Evolutionary conservation across 169 alveolate genomes (phyloP).

Genomic region (Plasmodium blacklocki): DNA sequence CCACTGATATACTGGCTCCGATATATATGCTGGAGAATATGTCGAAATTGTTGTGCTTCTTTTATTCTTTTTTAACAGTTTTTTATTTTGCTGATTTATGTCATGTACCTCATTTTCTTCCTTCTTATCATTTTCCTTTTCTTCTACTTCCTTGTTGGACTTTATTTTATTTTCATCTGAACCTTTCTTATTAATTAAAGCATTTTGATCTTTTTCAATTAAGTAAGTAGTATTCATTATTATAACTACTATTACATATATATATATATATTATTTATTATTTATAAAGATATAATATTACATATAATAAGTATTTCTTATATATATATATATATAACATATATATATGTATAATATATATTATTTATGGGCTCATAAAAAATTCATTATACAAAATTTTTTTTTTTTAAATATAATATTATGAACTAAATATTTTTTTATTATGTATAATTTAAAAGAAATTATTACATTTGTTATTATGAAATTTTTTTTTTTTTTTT

Average conservation of each 20-base stretch:
- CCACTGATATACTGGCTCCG: conserved; percentile 75
- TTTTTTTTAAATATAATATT: too few species aligned
- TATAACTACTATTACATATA: background rate
- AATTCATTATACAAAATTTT: too few species aligned
- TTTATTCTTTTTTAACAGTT: background rate
- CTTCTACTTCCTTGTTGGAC: background rate
- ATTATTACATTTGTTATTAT: too few species aligned
- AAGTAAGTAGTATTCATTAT: background rate
- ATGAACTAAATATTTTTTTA: too few species aligned
- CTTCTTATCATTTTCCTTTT: background rate
- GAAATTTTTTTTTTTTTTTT: too few species aligned
- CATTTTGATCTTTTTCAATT: conserved; percentile 4
- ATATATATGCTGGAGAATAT: conserved; percentile 66
- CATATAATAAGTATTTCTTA: background rate
- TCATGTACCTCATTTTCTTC: conserved; percentile 12
- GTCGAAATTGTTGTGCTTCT: conserved; percentile 39
- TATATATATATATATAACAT: background rate
- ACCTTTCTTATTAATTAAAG: conserved; percentile 6
- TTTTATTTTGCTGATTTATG: background rate
- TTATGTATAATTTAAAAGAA: too few species aligned
- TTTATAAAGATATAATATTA: background rate
- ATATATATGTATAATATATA: background rate
- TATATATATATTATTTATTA: background rate
- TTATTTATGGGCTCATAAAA: too few species aligned
- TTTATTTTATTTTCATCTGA: conserved; percentile 9